Percentiles rank a stretch among this genome's conserved stretches.
These are phyloP conservation scores for Tuber calosporum DNA, from an alignment of 495 filamentous ascomycete genomes.

Conservation along the genomic window DNA sequence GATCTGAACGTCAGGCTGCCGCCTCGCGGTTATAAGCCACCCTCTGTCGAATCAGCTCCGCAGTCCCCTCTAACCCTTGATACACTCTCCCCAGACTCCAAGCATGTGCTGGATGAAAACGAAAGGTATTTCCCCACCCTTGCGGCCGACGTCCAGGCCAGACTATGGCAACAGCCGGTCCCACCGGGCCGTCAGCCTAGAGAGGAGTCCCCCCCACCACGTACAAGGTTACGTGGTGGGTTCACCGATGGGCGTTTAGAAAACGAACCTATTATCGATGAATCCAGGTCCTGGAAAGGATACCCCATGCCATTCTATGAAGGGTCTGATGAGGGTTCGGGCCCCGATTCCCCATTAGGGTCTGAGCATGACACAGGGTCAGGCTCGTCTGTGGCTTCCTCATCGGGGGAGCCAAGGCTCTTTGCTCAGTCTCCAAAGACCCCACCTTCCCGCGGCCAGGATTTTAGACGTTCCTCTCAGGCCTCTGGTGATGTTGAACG, in stretches of 20 bases:
- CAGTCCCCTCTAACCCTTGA: slow-evolving; percentile 22
- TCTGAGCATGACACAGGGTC: not conserved
- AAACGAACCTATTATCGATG: slow-evolving; percentile 7
- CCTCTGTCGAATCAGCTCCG: slow-evolving; percentile 26
- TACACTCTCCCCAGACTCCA: slow-evolving; percentile 31
- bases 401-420: slow-evolving; percentile 7
- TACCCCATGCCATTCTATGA: slow-evolving; percentile 16
- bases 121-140: slow-evolving; percentile 30
- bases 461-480: slow-evolving; percentile 20
- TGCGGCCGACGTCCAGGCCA: slow-evolving; percentile 18
- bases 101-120: slow-evolving; percentile 31
- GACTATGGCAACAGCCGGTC: slow-evolving; percentile 17
- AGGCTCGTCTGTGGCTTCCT: not conserved
- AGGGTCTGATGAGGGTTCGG: slow-evolving; percentile 14
- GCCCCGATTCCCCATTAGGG: slow-evolving; percentile 19
- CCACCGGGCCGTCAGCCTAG: slow-evolving; percentile 13
- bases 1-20: slow-evolving; percentile 8
- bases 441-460: slow-evolving; percentile 10
- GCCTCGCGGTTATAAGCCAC: slow-evolving; percentile 28
- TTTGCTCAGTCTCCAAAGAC: slow-evolving; percentile 11
- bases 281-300: slow-evolving; percentile 23
- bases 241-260: not conserved
- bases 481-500: slow-evolving; percentile 5
- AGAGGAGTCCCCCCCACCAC: not conserved
- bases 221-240: not conserved